phyloP scores from a whole-genome alignment of 441 rosid genomes.

The Eugenia klotzschiana region DNA sequence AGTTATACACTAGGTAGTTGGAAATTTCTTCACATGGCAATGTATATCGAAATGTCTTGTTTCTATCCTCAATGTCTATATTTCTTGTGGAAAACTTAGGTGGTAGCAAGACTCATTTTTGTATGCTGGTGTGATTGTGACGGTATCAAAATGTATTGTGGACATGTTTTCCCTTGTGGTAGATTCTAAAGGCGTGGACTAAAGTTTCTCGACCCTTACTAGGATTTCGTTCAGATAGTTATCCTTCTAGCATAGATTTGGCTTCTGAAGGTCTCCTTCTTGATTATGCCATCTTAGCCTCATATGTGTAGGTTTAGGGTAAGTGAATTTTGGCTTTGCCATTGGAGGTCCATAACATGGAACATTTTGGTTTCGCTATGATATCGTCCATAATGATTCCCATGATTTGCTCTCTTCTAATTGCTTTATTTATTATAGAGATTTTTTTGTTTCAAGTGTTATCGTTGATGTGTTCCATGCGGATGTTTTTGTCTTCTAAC shows the following conservation, averaged over 20 bases:
- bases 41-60: neutral
- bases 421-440: neutral
- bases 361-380: neutral
- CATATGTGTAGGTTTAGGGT: neutral
- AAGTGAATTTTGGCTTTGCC: neutral
- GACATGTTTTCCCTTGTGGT: neutral
- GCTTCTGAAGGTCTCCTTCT: neutral
- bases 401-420: neutral
- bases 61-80: neutral
- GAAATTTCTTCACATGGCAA: neutral
- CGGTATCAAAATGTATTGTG: neutral
- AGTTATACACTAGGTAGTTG: neutral
- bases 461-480: neutral
- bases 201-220: neutral
- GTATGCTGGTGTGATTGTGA: neutral
- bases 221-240: neutral
- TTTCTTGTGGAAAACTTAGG: neutral
- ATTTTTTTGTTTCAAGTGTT: neutral
- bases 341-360: neutral
- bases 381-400: neutral
- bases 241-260: neutral
- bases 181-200: neutral
- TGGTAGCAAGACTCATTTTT: neutral
- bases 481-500: neutral
- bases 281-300: neutral